These are phyloP conservation scores for Paecilomyces niveus DNA, from an alignment of 2,329 filamentous ascomycete genomes.

Conservation along the genomic window DNA sequence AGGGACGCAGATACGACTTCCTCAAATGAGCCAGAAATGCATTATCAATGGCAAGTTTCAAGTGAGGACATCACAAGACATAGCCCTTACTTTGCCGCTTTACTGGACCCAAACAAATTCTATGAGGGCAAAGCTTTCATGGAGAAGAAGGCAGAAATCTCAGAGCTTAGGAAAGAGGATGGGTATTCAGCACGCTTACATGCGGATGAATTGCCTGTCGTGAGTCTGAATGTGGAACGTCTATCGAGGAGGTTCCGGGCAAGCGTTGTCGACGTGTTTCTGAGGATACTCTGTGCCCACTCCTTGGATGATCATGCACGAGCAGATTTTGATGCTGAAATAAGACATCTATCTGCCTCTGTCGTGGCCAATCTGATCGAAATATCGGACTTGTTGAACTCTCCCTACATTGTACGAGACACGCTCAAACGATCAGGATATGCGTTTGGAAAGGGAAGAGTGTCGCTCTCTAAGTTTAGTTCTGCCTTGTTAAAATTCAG, in stretches of 20 bases:
- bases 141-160: constrained; percentile 14
- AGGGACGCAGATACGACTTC: constrained; percentile 4
- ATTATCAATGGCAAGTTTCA: constrained; percentile 26
- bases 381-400: constrained; percentile 28
- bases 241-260: constrained; percentile 19
- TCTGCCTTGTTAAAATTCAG: constrained; percentile 20
- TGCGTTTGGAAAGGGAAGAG: constrained; percentile 22
- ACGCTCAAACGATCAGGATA: constrained; percentile 19
- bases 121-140: constrained; percentile 30
- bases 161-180: constrained; percentile 5
- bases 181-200: neutral
- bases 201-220: constrained; percentile 15
- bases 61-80: constrained; percentile 22
- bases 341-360: constrained; percentile 22
- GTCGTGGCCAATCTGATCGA: constrained; percentile 25
- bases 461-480: constrained; percentile 16
- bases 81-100: constrained; percentile 33
- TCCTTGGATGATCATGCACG: constrained; percentile 16
- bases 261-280: constrained; percentile 27
- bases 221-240: constrained; percentile 19
- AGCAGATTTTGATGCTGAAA: constrained; percentile 14
- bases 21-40: constrained; percentile 3
- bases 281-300: constrained; percentile 22
- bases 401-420: constrained; percentile 16
- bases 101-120: constrained; percentile 37